Base-by-base conservation (phyloP, 306 rosid species). In the Mimosa bimucronata region DNA sequence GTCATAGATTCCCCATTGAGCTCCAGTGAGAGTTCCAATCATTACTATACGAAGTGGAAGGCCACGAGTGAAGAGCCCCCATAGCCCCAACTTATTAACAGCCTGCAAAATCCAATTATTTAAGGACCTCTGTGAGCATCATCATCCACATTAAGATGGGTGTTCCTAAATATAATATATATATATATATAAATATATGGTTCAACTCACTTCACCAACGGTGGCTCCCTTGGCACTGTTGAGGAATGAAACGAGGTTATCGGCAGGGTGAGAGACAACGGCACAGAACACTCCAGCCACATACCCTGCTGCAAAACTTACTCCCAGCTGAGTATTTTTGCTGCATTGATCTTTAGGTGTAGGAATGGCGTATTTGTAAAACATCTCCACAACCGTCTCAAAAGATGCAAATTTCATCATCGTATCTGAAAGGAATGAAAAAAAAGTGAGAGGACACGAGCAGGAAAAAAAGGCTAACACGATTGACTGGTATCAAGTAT, bases 361-460 rank as follows among this genome's bases (percentile, higher is more conserved):
- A 77, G 94, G 92, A 82, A 89, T 86, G 38, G 3, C 88, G n/a
- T 92, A 1, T 83, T 92, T 88, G 90, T 92, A 92, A 3, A 83
- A 13, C 84, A 50, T 75, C 90, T 90, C 97, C 72, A 92, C 90
- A 55, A 89, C 44, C 1, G 83, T 88, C 93, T 92, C 97, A 31
- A 88, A 92, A 0, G 89, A 81, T n/a, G 92, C 97, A 77, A 92
- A 90, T 38, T 92, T 92, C 97, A 92, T 89, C 97, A 92, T 92
- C 1, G 93, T 92, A 77, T 90, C 94, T 92, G 87, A 77, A 25
- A 72, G 5, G 5, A 77, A 7, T 25, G 4, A 78, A 25, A 15
- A 41, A 75, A 14, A 66, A 40, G 76, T 26, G 19, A 75, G 71
- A 3, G 14, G 53, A 0, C 25, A 66, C 10, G 4, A 50, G 48